Evolutionary conservation across 2,329 filamentous ascomycete genomes (phyloP).

Genomic region (Ophiostoma angusticollis): DNA sequence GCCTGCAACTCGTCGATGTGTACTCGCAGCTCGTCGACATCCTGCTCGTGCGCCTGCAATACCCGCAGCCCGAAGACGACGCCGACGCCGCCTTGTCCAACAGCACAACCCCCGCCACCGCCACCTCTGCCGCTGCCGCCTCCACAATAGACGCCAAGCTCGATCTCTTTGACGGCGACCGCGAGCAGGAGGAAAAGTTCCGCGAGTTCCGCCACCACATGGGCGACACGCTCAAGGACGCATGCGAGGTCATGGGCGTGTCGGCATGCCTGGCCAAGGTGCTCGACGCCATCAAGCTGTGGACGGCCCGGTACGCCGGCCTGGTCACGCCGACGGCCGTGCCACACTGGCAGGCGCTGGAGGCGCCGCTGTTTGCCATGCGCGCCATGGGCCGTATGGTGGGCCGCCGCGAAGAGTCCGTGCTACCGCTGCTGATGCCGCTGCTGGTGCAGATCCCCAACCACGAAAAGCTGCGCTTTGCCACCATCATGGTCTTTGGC

Average conservation of each 20-base stretch:
- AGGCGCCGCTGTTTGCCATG: constrained; percentile 90
- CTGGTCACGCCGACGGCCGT: constrained; percentile 63
- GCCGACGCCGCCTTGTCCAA: constrained; percentile 43
- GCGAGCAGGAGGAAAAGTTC: constrained; percentile 94
- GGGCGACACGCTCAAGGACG: constrained; percentile 95
- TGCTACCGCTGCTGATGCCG: constrained; percentile 84
- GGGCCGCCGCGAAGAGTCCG: constrained; percentile 70
- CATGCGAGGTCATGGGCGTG: constrained; percentile 90
- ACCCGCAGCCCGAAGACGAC: constrained; percentile 60
- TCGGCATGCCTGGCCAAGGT: constrained; percentile 85
- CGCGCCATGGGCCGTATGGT: constrained; percentile 96
- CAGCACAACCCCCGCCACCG: constrained; percentile 44
- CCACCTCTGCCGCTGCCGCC: too few relatives aligned
- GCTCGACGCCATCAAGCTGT: constrained; percentile 70
- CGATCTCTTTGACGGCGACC: constrained; percentile 89
- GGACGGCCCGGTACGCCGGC: constrained; percentile 72
- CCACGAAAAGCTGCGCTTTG: constrained; percentile 96
- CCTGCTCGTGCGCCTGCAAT: constrained; percentile 81
- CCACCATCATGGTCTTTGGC: constrained; percentile 93
- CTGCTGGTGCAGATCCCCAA: constrained; percentile 87
- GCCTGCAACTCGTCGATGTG: constrained; percentile 63
- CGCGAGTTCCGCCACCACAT: constrained; percentile 92
- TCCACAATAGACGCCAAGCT: not conserved
- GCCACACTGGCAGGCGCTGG: constrained; percentile 90
- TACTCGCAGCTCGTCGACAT: constrained; percentile 87